Conservation (phyloP, 371 early-diverging fungal genomes). For the Mortierella sp. region DNA sequence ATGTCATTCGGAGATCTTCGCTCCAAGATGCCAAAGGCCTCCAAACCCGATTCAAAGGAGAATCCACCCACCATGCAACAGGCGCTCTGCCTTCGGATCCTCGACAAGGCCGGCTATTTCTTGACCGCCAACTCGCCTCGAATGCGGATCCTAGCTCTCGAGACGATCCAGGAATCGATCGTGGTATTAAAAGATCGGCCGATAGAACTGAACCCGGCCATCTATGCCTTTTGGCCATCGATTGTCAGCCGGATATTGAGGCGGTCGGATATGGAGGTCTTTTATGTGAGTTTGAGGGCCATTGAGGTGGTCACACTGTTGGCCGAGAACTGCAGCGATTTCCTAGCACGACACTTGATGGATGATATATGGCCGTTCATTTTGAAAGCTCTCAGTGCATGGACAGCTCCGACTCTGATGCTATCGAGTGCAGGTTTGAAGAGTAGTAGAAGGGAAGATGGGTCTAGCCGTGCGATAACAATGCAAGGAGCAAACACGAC, state of each 20-base stretch:
- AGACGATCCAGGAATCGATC: constrained; percentile 27
- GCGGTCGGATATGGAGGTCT: constrained; percentile 36
- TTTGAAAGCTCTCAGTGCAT: constrained; percentile 21
- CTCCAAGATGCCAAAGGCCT: constrained; percentile 21
- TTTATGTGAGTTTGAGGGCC: constrained; percentile 43
- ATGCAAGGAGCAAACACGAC: neutral
- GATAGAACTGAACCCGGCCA: constrained; percentile 37
- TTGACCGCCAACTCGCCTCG: constrained; percentile 37
- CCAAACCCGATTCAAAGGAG: constrained; percentile 17
- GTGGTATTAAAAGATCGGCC: constrained; percentile 38
- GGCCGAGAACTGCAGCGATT: constrained; percentile 47
- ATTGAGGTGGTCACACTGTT: constrained; percentile 43
- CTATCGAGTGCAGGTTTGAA: neutral
- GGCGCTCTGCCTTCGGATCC: constrained; percentile 40
- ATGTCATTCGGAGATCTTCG: constrained; percentile 28
- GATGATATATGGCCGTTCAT: constrained; percentile 51
- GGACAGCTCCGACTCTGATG: constrained; percentile 12
- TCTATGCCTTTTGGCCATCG: constrained; percentile 40
- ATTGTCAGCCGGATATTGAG: constrained; percentile 37
- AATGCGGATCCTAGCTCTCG: constrained; percentile 36
- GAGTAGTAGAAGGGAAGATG: neutral
- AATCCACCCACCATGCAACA: constrained; percentile 38
- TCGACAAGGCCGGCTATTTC: constrained; percentile 48
- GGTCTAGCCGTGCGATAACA: neutral
- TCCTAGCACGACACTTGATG: constrained; percentile 32